Conservation (phyloP, 257 asterid species). For the Anisodus tanguticus region DNA sequence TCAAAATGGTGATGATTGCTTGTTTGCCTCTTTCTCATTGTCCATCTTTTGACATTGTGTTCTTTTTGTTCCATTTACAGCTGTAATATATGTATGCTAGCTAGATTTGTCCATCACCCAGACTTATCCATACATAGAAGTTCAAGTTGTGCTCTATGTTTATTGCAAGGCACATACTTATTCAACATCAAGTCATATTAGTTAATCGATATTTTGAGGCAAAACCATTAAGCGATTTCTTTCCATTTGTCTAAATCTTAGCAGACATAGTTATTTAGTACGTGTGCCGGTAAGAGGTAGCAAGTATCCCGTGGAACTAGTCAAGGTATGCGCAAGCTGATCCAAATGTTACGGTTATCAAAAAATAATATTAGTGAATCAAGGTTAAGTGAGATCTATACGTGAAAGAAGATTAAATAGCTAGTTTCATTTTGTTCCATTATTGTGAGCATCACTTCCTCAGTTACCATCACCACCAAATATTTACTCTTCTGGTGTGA, state of each 20-base stretch:
- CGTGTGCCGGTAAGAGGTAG: too few relatives aligned
- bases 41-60: constrained; percentile 45
- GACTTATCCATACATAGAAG: constrained; percentile 28
- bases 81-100: constrained; percentile 44
- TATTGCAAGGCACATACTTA: background rate
- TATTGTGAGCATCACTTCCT: background rate
- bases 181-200: background rate
- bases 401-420: background rate
- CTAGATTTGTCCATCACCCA: constrained; percentile 29
- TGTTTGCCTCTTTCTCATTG: constrained; percentile 35
- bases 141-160: background rate
- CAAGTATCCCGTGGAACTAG: too few relatives aligned
- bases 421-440: background rate
- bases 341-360: too few relatives aligned
- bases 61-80: constrained; percentile 42
- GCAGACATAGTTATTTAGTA: too few relatives aligned
- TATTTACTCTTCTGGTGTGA: background rate
- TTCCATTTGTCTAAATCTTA: too few relatives aligned
- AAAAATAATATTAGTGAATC: too few relatives aligned
- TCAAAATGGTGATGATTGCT: constrained; percentile 68
- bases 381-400: background rate
- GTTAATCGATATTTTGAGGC: too few relatives aligned
- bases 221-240: too few relatives aligned
- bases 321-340: too few relatives aligned
- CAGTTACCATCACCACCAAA: background rate